Base-by-base conservation (phyloP, 2,329 filamentous ascomycete genomes). In the Alternaria infectoria region DNA sequence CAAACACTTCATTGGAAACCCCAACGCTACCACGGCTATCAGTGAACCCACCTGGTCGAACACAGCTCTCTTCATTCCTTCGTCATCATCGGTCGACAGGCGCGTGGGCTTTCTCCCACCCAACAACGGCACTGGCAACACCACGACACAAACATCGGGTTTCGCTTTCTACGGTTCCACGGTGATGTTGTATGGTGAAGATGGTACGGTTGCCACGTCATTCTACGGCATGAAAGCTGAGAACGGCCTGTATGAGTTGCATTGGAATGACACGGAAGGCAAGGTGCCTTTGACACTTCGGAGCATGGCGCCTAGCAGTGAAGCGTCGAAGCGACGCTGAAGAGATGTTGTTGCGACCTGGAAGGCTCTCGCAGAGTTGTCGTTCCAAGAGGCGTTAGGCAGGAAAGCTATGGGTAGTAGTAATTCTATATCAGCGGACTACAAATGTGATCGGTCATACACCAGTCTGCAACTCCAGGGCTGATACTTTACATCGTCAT, bases 91-190 rank as follows among this genome's bases (percentile, higher is more conserved):
- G 15, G 8, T 12, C 25, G 43, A 46, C 10, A 36, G 21, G 15
- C 54, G 43, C 26, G 26, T 56, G 15, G 54, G 43, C 43, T 56
- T 56, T 19, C 54, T 56, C n/a, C 43, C 43, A n/a, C 4, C 25
- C n/a, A 56, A 56, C 26, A 28, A 56, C 26, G 54, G 26, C 26
- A 32, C 40, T 13, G 54, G 54, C 40, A 56, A 56, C 26, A 26
- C 17, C 26, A 56, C 54, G 13, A 36, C 23, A 5, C n/a, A 30
- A n/a, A 56, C 54, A 6, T 47, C 43, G 15, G 54, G 54, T 8
- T 47, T 56, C 43, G 43, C 43, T 7, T 56, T 56, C 26, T 56
- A 56, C 36, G 54, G 54, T 11, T 56, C 54, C 13, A 56, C 43
- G 15, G 43, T 19, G 13, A 56, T 56, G 25, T 26, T 47, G 13